phyloP scores from a whole-genome alignment of 2,329 filamentous ascomycete species.

The Teratosphaeriaceae sp. region DNA sequence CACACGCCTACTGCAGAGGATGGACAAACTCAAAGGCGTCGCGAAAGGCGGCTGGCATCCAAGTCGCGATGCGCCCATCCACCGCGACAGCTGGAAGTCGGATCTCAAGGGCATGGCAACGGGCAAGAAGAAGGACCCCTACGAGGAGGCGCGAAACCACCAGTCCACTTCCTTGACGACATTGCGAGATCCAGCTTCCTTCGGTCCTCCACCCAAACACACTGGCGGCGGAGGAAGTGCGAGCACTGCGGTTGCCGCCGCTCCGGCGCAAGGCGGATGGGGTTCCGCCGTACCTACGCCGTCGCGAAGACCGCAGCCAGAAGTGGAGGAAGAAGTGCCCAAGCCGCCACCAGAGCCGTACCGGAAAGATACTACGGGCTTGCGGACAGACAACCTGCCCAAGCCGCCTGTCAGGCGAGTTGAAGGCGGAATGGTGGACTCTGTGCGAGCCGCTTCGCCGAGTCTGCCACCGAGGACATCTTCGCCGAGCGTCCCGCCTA shows the following conservation, averaged over 20 bases:
- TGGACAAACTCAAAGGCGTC: conserved; percentile 33
- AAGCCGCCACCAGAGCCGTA: conserved; percentile 56
- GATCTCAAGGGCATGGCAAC: conserved; percentile 36
- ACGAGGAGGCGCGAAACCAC: conserved; percentile 42
- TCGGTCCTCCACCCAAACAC: conserved; percentile 74
- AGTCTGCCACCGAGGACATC: conserved; percentile 17
- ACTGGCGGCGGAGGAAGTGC: conserved; percentile 27
- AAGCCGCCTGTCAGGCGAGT: conserved; percentile 57
- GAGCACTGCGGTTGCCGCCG: conserved; percentile 35
- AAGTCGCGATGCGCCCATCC: conserved; percentile 39
- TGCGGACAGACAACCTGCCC: conserved; percentile 62
- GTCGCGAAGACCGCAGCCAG: conserved; percentile 29
- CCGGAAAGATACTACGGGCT: conserved; percentile 61
- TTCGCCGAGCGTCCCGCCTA: conserved; percentile 18
- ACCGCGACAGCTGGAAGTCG: conserved; percentile 49
- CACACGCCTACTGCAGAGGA: conserved; percentile 3
- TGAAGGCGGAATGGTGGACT: conserved; percentile 15
- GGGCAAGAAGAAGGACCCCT: conserved; percentile 38
- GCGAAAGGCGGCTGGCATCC: conserved; percentile 46
- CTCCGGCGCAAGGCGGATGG: conserved; percentile 25
- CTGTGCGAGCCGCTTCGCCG: conserved; percentile 19
- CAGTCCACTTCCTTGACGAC: conserved; percentile 58
- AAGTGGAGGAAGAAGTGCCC: conserved; percentile 28
- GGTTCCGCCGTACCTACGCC: conserved; percentile 37
- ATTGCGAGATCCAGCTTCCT: conserved; percentile 64